Evolutionary conservation across 83 land plant species (phyloP), one percentile per base, ranked within the genome.

Genomic region (Picea abies): DNA sequence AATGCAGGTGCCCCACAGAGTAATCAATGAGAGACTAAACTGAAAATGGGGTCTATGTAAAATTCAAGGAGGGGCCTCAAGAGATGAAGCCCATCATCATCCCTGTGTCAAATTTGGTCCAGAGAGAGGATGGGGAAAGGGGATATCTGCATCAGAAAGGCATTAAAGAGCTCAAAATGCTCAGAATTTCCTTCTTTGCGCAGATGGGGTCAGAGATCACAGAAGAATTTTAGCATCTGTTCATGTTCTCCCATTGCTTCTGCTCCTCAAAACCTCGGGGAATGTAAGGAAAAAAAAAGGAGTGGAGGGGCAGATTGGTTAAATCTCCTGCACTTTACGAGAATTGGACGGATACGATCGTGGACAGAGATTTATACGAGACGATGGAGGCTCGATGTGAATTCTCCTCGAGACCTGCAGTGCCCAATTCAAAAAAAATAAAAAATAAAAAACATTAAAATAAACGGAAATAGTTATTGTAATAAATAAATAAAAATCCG

Each of bases 181-280:
- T 73, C 77, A n/a, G 77, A 73, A 47, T 73, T 22, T 52, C n/a
- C 26, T 73, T 73, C 35, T 47, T 37, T 9, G 12, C 4, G 14
- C 77, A 44, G 77, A 44, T 47, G 58, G 75, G 58, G 77, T 73
- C 77, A 73, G 77, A 73, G 77, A 73, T 73, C 77, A 25, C 60
- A 47, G 77, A 73, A 47, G 77, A 73, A 73, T 73, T 73, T 73
- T 73, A 73, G 77, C 77, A 73, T 73, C 56, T 73, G 60, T 44
- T n/a, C 58, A 73, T 73, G 77, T 73, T 73, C 77, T 44, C 77
- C 29, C 52, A 10, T 70, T 70, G 22, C 58, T 52, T 7, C 75
- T 70, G 73, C 6, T 6, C 41, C 73, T 35, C 56, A 39, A 73
- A 32, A 73, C 77, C 77, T 73, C 58, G 77, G 56, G 77, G n/a